Conservation (phyloP, 805 yeast species). For the Starmerella sp. region DNA sequence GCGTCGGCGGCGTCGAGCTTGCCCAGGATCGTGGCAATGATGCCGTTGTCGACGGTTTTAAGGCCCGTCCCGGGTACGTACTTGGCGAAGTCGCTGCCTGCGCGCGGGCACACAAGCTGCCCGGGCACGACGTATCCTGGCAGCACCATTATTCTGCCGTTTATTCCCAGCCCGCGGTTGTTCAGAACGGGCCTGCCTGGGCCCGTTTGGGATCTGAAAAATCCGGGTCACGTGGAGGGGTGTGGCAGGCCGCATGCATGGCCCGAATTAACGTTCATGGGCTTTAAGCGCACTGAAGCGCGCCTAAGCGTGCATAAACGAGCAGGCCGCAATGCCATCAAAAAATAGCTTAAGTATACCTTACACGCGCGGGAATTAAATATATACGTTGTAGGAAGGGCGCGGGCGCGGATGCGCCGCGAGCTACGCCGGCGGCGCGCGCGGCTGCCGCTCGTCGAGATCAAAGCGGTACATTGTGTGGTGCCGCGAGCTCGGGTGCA, state of each 20-base stretch:
- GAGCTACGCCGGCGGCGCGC: neutral
- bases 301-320: neutral
- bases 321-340: neutral
- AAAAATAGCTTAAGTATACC: too few relatives aligned
- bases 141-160: conserved; percentile 19
- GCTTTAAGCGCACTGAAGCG: too few relatives aligned
- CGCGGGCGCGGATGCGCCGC: neutral
- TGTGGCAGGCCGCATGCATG: too few relatives aligned
- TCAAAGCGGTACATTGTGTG: neutral
- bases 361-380: neutral
- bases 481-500: conserved; percentile 55
- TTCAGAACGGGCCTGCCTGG: too few relatives aligned
- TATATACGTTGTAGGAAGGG: neutral
- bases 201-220: neutral
- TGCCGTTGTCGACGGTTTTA: conserved; percentile 37
- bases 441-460: neutral
- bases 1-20: conserved; percentile 31
- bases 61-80: conserved; percentile 61
- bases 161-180: too few relatives aligned
- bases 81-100: conserved; percentile 29
- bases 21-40: conserved; percentile 55
- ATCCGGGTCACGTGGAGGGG: neutral
- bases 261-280: too few relatives aligned
- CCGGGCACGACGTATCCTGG: conserved; percentile 65
- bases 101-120: conserved; percentile 54